These are phyloP conservation scores for Fusarium torulosum DNA, from an alignment of 2,329 filamentous ascomycete genomes.

Conservation along the genomic window DNA sequence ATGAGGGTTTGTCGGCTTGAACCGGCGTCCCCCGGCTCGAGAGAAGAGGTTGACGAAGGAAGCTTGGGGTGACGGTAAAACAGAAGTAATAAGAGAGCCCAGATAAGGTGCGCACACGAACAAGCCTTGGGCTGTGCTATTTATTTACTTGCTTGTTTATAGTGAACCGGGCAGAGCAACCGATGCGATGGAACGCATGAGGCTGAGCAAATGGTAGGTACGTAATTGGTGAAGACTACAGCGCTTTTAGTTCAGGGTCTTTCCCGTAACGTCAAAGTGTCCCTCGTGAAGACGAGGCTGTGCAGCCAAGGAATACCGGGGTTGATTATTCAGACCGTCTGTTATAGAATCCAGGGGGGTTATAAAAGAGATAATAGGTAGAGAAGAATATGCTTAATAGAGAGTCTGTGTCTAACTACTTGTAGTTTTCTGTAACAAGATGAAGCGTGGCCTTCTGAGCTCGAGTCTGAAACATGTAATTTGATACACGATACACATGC, in stretches of 20 bases:
- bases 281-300: conserved; percentile 45
- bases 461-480: conserved; percentile 19
- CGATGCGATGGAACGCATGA: conserved; percentile 33
- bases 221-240: conserved; percentile 31
- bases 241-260: conserved; percentile 23
- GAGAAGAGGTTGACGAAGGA: conserved; percentile 25
- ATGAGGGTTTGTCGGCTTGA: conserved; percentile 45
- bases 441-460: conserved; percentile 8
- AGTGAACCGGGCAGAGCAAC: conserved; percentile 25
- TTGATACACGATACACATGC: conserved; percentile 13
- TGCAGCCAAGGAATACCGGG: conserved; percentile 36
- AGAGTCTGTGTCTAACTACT: conserved; percentile 7
- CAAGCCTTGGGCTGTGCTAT: conserved; percentile 20
- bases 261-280: conserved; percentile 21
- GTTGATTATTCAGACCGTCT: conserved; percentile 16
- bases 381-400: conserved; percentile 6
- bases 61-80: conserved; percentile 10
- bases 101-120: conserved; percentile 3
- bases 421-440: conserved; percentile 7
- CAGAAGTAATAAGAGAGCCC: conserved; percentile 24
- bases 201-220: conserved; percentile 45
- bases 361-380: not conserved
- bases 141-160: conserved; percentile 29
- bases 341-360: conserved; percentile 7
- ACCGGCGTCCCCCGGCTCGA: conserved; percentile 34